Evolutionary conservation across 305 asterid species (phyloP).

Genomic region (Rubia occidens): DNA sequence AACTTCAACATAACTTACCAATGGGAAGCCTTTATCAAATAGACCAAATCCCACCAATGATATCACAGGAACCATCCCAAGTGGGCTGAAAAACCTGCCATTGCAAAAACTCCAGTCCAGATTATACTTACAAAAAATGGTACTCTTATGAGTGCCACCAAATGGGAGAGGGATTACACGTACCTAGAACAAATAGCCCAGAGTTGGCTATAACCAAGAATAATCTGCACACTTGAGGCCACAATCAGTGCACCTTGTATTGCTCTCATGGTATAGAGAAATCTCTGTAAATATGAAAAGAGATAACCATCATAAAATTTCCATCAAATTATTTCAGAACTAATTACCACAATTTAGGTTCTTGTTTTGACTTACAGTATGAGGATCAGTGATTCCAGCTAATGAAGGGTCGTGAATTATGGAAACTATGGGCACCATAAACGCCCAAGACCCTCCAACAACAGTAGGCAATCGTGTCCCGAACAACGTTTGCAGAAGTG

Average conservation of each 20-base stretch:
- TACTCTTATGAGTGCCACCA: background rate
- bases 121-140: background rate
- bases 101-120: background rate
- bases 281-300: conserved; percentile 44
- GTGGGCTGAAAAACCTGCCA: conserved; percentile 91
- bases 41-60: conserved; percentile 81
- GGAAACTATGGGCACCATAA: conserved; percentile 76
- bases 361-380: conserved; percentile 35
- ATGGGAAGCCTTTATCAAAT: conserved; percentile 83
- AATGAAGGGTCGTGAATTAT: conserved; percentile 78
- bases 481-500: conserved; percentile 73
- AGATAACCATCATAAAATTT: conserved; percentile 3
- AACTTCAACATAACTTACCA: conserved; percentile 37
- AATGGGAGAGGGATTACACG: background rate
- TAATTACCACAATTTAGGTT: background rate
- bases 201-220: conserved; percentile 88
- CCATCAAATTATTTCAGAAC: background rate
- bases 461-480: conserved; percentile 92
- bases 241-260: conserved; percentile 94
- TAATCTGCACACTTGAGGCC: conserved; percentile 94
- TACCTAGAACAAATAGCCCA: conserved; percentile 99
- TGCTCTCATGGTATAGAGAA: conserved; percentile 74
- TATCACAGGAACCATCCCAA: conserved; percentile 92
- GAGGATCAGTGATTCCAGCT: conserved; percentile 59
- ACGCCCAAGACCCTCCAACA: conserved; percentile 97